Conservation (phyloP, 805 yeast genomes). For the Candida nonsorbophila region DNA sequence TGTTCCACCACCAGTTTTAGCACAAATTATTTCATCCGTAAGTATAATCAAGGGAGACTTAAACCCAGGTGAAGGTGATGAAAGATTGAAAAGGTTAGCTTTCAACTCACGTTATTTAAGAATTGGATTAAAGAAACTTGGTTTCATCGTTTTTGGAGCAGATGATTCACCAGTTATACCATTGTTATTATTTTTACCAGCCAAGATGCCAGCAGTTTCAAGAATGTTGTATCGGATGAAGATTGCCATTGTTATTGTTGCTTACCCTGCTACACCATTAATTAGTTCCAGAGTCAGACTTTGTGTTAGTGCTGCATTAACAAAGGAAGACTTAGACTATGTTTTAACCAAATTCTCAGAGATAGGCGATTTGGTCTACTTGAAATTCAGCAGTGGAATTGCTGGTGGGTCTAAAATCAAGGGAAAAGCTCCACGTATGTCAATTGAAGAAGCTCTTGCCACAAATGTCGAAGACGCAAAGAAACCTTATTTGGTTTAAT, state of each 20-base stretch:
- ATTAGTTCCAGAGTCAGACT: constrained; percentile 86
- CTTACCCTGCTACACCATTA: constrained; percentile 96
- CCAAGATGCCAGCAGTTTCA: constrained; percentile 90
- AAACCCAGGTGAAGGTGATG: constrained; percentile 89
- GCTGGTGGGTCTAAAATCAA: constrained; percentile 62
- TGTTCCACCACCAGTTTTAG: constrained; percentile 85
- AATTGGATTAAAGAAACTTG: constrained; percentile 84
- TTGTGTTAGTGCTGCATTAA: constrained; percentile 87
- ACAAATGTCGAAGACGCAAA: constrained; percentile 65
- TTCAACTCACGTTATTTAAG: constrained; percentile 93
- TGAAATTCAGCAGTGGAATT: constrained; percentile 73
- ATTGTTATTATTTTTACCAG: constrained; percentile 77
- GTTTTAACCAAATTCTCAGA: constrained; percentile 66
- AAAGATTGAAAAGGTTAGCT: constrained; percentile 87
- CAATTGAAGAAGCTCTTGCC: constrained; percentile 69
- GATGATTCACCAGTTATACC: constrained; percentile 98
- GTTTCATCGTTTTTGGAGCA: constrained; percentile 90
- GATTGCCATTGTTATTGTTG: constrained; percentile 93
- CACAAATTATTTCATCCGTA: constrained; percentile 80
- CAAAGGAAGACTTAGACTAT: constrained; percentile 89
- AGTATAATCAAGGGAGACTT: constrained; percentile 74
- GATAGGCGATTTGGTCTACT: constrained; percentile 68
- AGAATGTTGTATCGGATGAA: constrained; percentile 73
- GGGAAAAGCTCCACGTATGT: constrained; percentile 66
- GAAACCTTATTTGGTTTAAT: constrained; percentile 17